Percentiles rank a stretch among this genome's conserved stretches.
phyloP scores from a whole-genome alignment of 106 monocot species.

The Allium fistulosum region DNA sequence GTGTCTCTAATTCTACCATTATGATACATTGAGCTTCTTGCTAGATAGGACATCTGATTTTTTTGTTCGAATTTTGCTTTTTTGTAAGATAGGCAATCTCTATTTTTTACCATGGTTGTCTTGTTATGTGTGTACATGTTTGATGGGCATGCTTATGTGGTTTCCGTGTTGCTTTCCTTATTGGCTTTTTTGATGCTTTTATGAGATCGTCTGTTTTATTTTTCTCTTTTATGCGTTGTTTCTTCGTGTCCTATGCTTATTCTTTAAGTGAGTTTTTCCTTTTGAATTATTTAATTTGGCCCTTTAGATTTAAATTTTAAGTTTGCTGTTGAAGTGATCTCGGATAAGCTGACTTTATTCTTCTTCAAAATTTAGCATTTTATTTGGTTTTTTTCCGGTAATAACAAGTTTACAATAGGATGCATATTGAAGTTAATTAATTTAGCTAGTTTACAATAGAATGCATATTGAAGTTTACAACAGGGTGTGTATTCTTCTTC shows the following conservation, averaged over 20 bases:
- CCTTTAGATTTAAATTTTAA: neutral
- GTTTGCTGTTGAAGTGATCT: neutral
- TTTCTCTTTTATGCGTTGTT: neutral
- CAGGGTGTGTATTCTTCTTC: too few relatives aligned
- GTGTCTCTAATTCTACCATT: constrained; percentile 1
- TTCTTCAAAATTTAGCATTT: neutral
- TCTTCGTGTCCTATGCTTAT: neutral
- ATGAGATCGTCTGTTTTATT: neutral
- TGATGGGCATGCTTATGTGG: neutral
- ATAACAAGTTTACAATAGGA: neutral
- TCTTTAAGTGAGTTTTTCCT: neutral
- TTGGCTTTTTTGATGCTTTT: neutral
- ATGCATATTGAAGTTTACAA: too few relatives aligned
- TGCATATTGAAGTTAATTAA: neutral
- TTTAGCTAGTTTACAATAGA: neutral
- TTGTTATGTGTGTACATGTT: constrained; percentile 1
- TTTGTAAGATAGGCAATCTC: neutral
- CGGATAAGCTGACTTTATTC: neutral
- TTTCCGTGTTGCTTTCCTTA: neutral
- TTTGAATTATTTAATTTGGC: neutral
- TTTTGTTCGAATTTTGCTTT: neutral
- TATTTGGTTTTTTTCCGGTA: neutral
- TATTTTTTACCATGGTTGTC: neutral
- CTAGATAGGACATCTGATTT: constrained; percentile 2
- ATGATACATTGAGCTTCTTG: neutral